phyloP scores from a whole-genome alignment of 768 basidiomycete species.

The Mycena latifolia region DNA sequence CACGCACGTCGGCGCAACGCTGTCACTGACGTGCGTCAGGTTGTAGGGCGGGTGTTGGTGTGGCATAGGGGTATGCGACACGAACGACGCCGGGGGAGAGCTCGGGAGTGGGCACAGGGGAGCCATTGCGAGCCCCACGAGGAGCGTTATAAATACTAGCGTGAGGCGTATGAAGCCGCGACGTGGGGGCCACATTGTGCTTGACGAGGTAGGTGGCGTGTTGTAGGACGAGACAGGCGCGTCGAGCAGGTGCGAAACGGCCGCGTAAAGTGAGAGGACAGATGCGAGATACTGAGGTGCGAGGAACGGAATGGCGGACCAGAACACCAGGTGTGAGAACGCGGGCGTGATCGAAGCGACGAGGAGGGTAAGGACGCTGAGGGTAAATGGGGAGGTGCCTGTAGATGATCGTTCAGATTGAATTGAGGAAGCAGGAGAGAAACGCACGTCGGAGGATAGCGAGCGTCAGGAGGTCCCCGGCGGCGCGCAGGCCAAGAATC shows the following conservation, averaged over 20 bases:
- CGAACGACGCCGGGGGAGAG: background rate
- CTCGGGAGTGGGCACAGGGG: constrained; percentile 7
- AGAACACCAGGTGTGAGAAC: background rate
- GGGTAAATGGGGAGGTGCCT: constrained; percentile 16
- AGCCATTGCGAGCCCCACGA: background rate
- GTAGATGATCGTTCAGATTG: background rate
- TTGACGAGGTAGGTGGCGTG: background rate
- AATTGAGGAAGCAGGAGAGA: background rate
- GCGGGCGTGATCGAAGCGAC: background rate
- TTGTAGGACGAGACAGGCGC: background rate
- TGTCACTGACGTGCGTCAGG: background rate
- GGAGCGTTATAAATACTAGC: background rate
- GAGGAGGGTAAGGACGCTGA: background rate
- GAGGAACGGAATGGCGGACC: background rate
- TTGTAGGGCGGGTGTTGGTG: background rate
- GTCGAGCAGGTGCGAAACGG: constrained; percentile 12
- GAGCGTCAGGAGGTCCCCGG: constrained; percentile 1
- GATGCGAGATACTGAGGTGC: constrained; percentile 8
- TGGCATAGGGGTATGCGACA: background rate
- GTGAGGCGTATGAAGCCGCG: background rate
- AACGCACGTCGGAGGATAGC: constrained; percentile 10
- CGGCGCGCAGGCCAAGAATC: background rate
- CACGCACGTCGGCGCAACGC: background rate
- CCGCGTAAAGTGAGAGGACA: constrained; percentile 12
- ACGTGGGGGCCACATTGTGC: background rate